Conservation (phyloP, 1,139 yeast species). For the Kurtzmaniella quercitrusa region DNA sequence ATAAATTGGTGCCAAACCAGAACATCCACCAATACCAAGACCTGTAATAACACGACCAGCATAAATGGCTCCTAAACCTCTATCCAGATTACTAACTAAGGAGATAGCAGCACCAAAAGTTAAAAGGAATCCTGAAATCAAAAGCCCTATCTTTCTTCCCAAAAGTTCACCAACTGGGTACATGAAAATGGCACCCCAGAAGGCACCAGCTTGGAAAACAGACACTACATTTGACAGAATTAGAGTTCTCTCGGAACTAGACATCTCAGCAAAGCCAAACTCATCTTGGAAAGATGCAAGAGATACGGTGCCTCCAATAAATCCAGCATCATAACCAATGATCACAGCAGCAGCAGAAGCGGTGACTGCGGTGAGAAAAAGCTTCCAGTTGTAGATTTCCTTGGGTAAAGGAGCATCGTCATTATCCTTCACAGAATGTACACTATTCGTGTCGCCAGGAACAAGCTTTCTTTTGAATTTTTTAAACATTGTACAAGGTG, state of each 20-base stretch:
- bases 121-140: slow-evolving; percentile 29
- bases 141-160: slow-evolving; percentile 25
- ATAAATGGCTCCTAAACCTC: slow-evolving; percentile 30
- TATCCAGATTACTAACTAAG: slow-evolving; percentile 16
- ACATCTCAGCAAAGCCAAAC: slow-evolving; percentile 21
- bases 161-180: slow-evolving; percentile 25
- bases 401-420: slow-evolving; percentile 14
- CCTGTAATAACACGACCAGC: slow-evolving; percentile 36
- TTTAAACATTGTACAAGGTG: neutral
- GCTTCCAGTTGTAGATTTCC: slow-evolving; percentile 20
- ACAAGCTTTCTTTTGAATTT: slow-evolving; percentile 6
- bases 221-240: slow-evolving; percentile 29
- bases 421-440: slow-evolving; percentile 10
- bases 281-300: slow-evolving; percentile 22
- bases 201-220: slow-evolving; percentile 34
- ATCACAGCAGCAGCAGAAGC: slow-evolving; percentile 30
- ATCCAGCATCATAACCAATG: slow-evolving; percentile 34
- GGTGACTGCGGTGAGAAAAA: slow-evolving; percentile 19
- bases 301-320: slow-evolving; percentile 30
- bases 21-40: slow-evolving; percentile 31
- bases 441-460: slow-evolving; percentile 13
- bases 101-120: slow-evolving; percentile 42
- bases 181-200: slow-evolving; percentile 25
- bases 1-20: slow-evolving; percentile 30
- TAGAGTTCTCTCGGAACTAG: slow-evolving; percentile 10